phyloP scores from a whole-genome alignment of 495 filamentous ascomycete species.

The Elasticomyces elasticus region DNA sequence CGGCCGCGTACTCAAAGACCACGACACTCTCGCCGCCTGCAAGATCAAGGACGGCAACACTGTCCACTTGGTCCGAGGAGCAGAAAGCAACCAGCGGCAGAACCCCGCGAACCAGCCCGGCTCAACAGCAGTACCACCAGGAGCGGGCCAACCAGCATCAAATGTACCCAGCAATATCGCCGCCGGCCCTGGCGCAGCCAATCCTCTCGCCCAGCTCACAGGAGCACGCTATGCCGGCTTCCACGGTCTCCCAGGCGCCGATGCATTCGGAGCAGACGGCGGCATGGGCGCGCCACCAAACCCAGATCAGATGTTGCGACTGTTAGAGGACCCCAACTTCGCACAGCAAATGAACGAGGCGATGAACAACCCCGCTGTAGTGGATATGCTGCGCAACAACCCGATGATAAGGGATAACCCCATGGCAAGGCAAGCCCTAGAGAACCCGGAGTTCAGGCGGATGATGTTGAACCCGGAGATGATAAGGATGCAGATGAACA shows the following conservation, averaged over 20 bases:
- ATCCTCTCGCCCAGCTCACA: conserved; percentile 81
- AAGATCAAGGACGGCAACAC: conserved; percentile 97
- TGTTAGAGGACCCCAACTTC: conserved; percentile 80
- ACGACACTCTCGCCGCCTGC: conserved; percentile 70
- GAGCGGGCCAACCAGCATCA: conserved; percentile 43
- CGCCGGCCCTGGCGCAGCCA: conserved; percentile 71
- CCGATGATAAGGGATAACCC: conserved; percentile 79
- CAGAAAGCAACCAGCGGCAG: conserved; percentile 74
- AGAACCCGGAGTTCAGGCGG: conserved; percentile 73
- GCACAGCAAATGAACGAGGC: conserved; percentile 83
- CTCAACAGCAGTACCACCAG: conserved; percentile 41
- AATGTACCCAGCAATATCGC: conserved; percentile 83
- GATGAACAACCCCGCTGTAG: conserved; percentile 79
- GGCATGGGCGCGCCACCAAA: conserved; percentile 57
- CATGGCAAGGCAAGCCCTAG: conserved; percentile 69
- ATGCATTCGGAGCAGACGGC: conserved; percentile 91
- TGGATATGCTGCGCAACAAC: conserved; percentile 83
- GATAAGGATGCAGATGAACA: conserved; percentile 65
- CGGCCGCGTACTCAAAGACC: conserved; percentile 89
- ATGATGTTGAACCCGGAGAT: conserved; percentile 94
- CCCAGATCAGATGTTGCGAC: conserved; percentile 64
- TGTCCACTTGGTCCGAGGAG: conserved; percentile 90
- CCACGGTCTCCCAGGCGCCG: conserved; percentile 74
- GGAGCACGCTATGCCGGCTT: conserved; percentile 92
- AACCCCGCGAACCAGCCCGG: conserved; percentile 44